A percentile compares a stretch with the other conserved stretches of the same genome.
These are phyloP conservation scores for Stenocarpella maydis DNA, from an alignment of 2,329 filamentous ascomycete genomes.

Conservation along the genomic window DNA sequence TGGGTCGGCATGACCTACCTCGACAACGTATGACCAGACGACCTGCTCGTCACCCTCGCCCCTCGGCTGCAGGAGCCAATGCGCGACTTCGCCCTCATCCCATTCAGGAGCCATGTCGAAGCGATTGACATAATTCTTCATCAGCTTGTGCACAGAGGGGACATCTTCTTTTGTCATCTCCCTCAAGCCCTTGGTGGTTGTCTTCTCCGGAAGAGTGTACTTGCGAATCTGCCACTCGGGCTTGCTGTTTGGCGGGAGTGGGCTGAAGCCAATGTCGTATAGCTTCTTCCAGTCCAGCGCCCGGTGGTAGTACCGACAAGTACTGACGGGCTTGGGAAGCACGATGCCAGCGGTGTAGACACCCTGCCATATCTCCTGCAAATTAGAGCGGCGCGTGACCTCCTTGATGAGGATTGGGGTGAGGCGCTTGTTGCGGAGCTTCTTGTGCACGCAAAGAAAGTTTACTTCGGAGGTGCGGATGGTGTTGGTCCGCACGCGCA, in stretches of 20 bases:
- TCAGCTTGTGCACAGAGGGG: conserved; percentile 75
- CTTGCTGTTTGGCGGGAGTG: conserved; percentile 83
- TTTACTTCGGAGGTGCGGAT: conserved; percentile 92
- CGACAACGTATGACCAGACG: conserved; percentile 93
- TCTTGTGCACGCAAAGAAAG: conserved; percentile 98
- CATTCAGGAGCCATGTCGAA: conserved; percentile 89
- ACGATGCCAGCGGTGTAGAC: conserved; percentile 95
- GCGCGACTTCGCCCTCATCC: conserved; percentile 79
- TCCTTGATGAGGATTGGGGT: conserved; percentile 97
- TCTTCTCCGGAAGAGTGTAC: conserved; percentile 81
- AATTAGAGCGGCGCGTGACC: conserved; percentile 90
- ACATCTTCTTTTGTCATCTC: conserved; percentile 83
- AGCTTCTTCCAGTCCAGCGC: conserved; percentile 96
- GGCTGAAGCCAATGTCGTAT: conserved; percentile 93
- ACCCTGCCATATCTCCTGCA: conserved; percentile 88
- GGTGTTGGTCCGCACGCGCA: conserved; percentile 79
- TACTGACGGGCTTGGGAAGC: conserved; percentile 89
- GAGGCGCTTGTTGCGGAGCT: conserved; percentile 90
- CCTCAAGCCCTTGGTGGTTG: conserved; percentile 77
- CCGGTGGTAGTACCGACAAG: conserved; percentile 94
- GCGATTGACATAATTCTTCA: conserved; percentile 79
- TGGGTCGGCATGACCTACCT: conserved; percentile 54
- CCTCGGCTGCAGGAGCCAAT: conserved; percentile 84
- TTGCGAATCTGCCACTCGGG: conserved; percentile 85
- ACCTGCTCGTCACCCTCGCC: conserved; percentile 75